Evolutionary conservation across 2,329 filamentous ascomycete genomes (phyloP).

Genomic region (Harringtonia lauricola): DNA sequence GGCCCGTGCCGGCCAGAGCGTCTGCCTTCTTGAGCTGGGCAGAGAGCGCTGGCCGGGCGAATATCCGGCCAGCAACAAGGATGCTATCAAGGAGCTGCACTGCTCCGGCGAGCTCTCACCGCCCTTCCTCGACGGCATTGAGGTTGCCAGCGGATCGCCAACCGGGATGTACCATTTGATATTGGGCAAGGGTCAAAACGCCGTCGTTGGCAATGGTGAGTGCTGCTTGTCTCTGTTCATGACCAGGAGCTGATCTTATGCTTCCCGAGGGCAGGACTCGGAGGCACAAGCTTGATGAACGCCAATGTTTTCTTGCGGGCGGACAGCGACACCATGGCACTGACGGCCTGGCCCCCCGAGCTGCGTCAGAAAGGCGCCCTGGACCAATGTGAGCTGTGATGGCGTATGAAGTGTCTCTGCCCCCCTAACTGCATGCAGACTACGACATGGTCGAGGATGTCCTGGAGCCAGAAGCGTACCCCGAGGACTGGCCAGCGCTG

Average conservation of each 20-base stretch:
- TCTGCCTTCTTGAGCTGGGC: conserved; percentile 55
- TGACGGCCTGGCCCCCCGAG: conserved; percentile 48
- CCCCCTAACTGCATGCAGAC: conserved; percentile 25
- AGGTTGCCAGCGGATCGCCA: conserved; percentile 37
- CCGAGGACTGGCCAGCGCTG: conserved; percentile 42
- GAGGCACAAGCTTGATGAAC: conserved; percentile 55
- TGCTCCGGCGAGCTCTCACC: conserved; percentile 42
- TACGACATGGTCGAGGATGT: conserved; percentile 44
- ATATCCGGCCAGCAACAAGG: conserved; percentile 38
- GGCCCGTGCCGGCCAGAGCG: conserved; percentile 46
- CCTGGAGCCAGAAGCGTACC: conserved; percentile 48
- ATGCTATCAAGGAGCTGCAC: conserved; percentile 41
- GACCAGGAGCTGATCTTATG: no score
- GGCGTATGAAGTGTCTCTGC: accelerated
- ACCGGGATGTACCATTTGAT: conserved; percentile 54
- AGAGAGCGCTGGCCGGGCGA: conserved; percentile 57
- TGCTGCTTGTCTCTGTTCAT: conserved; percentile 13
- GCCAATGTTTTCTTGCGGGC: conserved; percentile 56
- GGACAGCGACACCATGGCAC: conserved; percentile 39
- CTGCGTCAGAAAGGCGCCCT: conserved; percentile 33
- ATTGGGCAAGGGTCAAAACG: conserved; percentile 52
- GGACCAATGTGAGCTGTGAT: conserved; percentile 34
- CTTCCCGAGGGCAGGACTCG: no score
- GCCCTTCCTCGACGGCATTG: conserved; percentile 24
- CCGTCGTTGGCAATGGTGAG: conserved; percentile 40